Base-by-base conservation (phyloP, 2,329 filamentous ascomycete species). In the Paraconiothyrium sp. region DNA sequence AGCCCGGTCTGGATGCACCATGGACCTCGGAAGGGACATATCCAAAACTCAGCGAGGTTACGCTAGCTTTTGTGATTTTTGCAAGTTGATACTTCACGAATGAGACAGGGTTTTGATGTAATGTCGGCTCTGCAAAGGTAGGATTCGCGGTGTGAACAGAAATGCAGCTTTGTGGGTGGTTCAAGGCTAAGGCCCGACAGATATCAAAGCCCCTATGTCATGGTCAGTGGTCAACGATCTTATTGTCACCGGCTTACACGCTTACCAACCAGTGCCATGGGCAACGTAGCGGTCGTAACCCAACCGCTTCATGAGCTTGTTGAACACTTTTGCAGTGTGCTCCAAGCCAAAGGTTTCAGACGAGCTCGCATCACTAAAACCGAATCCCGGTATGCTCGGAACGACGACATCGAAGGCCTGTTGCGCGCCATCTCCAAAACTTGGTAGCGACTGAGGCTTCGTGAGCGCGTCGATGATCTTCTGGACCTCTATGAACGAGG, bases 331-430 rank as follows among this genome's bases (percentile, higher is more conserved):
- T 0, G 87, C 88, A 0, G 87, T 86, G 13, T 83, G 79, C 6
- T 80, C 72, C 58, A 88, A 75, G n/a, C 84, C 82, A 69, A 84
- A 80, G 8, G 77, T 77, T 51, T 84, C 83, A 58, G 81, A 81
- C 0, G 82, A 79, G 43, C 89, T 81, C 2, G 88, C 81, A 73
- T 91, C 88, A 73, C 88, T 90, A 70, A 91, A 92, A 16, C 88
- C 89, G 49, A 90, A 80, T 0, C 89, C 89, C 0, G 89, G 89
- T 22, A 91, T 82, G 47, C 86, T 88, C 1, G 89, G 89, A 22
- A 87, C 85, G 22, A 92, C 84, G n/a, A 91, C 72, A 69, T 91
- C 87, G 68, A 91, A 92, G 0, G 87, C 82, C 61, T 72, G 68
- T 9, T 66, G 67, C 14, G 61, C 60, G n/a, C 68, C 68, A 1